Base-by-base conservation (phyloP, 768 basidiomycete species). In the Lactarius hatsudake region DNA sequence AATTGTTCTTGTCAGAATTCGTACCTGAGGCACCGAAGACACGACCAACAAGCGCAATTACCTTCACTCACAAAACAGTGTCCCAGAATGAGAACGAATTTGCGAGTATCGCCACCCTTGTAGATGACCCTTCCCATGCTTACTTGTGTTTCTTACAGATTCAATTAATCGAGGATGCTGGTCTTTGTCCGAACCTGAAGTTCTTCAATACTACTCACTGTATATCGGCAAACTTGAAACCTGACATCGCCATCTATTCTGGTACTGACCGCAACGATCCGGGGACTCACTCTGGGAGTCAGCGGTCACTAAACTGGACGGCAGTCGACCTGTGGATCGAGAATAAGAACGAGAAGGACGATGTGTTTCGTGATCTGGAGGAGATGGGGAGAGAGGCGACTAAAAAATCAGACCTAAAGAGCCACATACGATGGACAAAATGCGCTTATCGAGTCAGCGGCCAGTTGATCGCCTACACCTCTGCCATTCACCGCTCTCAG, bases 231-330 rank as follows among this genome's bases (percentile, higher is more conserved):
- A 8, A 2, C 55, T 23, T 57, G 17, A 63, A 57, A 36, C 62
- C 62, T 2, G 62, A 62, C 38, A 62, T 62, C 18, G 28, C 53
- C 28, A 56, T 62, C n/a, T 62, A 55, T 54, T 56, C 61, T 2
- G 32, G 40, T 40, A 20, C 12, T 63, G 20, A 7, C n/a, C n/a
- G 7, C 42, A 30, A 17, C 68, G 54, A 63, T 53, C 42, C 6
- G 7, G 5, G 6, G 42, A 42, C 42, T 42, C 17, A 17, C 18
- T 58, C 42, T 17, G 17, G 38, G 42, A 28, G 34, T 9, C 10
- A 15, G n/a, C 5, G 6, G 30, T 15, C 55, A 17, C 36, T 36
- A 3, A 0, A 36, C 12, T 36, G 36, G 36, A 36, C 36, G 10
- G 53, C 51, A n/a, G 59, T 63, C 5, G 43, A 57, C 8, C 30